phyloP scores from a whole-genome alignment of 2,329 filamentous ascomycete species.

The Amphichorda felina region DNA sequence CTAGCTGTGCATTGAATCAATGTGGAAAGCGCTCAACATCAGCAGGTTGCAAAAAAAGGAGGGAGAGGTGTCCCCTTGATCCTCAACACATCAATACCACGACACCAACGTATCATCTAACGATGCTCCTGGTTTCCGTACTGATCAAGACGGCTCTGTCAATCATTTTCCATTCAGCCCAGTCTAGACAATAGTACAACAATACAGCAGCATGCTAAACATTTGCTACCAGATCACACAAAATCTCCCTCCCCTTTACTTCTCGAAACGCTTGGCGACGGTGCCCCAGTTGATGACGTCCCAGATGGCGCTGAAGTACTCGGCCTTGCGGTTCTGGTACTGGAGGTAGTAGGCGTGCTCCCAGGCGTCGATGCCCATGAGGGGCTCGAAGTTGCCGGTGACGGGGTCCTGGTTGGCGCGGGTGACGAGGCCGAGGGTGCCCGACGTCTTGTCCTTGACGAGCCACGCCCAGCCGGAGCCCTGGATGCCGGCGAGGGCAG shows the following conservation, averaged over 20 bases:
- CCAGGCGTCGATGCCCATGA: slow-evolving; percentile 89
- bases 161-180: too few relatives aligned
- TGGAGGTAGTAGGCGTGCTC: slow-evolving; percentile 94
- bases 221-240: too few relatives aligned
- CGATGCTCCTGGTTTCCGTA: too few relatives aligned
- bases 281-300: slow-evolving; percentile 94
- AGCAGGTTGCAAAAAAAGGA: too few relatives aligned
- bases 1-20: too few relatives aligned
- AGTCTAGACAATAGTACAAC: too few relatives aligned
- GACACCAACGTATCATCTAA: too few relatives aligned
- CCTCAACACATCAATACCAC: too few relatives aligned
- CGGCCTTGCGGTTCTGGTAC: slow-evolving; percentile 93
- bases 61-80: too few relatives aligned
- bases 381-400: slow-evolving; percentile 66
- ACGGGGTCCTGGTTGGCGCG: slow-evolving; percentile 85
- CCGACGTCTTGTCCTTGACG: slow-evolving; percentile 55
- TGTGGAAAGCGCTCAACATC: too few relatives aligned
- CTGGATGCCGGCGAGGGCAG: slow-evolving; percentile 63
- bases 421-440: slow-evolving; percentile 52
- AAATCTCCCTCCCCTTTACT: slow-evolving; percentile 21
- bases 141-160: too few relatives aligned
- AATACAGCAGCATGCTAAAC: too few relatives aligned
- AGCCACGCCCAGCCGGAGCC: slow-evolving; percentile 90
- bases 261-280: slow-evolving; percentile 63
- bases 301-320: slow-evolving; percentile 92